A percentile compares a stretch with the other conserved stretches of the same genome.
Conservation (phyloP, 2,329 filamentous ascomycete genomes). For the Trichoderma harzianum region DNA sequence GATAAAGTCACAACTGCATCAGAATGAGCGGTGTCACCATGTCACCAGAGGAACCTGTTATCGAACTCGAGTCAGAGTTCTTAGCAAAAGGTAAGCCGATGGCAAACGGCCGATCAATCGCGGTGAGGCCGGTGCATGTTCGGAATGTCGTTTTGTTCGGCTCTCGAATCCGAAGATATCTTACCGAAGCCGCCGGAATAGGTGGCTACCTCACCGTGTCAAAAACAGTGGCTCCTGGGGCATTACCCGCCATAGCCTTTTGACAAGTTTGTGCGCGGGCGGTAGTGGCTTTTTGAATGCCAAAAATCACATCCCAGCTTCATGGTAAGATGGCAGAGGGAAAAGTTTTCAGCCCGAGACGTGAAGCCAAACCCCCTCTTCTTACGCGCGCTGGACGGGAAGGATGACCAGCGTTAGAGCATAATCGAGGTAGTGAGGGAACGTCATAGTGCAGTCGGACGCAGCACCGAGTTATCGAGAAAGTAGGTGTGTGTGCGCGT, state of each 20-base stretch:
- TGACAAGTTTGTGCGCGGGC: neutral
- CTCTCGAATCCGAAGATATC: neutral
- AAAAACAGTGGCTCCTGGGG: neutral
- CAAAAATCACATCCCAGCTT: neutral
- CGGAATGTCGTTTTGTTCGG: neutral
- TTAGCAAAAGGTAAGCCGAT: neutral
- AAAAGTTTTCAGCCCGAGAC: neutral
- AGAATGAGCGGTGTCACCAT: neutral
- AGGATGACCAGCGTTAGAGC: conserved; percentile 7
- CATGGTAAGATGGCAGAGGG: neutral
- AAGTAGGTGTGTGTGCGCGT: neutral
- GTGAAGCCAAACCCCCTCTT: neutral
- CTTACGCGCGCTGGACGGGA: neutral
- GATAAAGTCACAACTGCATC: neutral
- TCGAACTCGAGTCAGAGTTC: conserved; percentile 3
- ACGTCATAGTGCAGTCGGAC: conserved; percentile 13
- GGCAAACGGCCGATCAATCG: neutral
- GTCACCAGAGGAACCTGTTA: neutral
- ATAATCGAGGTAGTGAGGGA: neutral
- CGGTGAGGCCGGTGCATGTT: neutral
- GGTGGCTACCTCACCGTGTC: neutral
- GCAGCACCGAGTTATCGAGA: neutral
- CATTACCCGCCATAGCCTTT: neutral
- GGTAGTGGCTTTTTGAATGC: neutral
- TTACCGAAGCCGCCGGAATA: conserved; percentile 8